Percentiles rank a stretch among this genome's conserved stretches.
These are phyloP conservation scores for Viola pubescens DNA, from an alignment of 441 rosid species.

Conservation along the genomic window DNA sequence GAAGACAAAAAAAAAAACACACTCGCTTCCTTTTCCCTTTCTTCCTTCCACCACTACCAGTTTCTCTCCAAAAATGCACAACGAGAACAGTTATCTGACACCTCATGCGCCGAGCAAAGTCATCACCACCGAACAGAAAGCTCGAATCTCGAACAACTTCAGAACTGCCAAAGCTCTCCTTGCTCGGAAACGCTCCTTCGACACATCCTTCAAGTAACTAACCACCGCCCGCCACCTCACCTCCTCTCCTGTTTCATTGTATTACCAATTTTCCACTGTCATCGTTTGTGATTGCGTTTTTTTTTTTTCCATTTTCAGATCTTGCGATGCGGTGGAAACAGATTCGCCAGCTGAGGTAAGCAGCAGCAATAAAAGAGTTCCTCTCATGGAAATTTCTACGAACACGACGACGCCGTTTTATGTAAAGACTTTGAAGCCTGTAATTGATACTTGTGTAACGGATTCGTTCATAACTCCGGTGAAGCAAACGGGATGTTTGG, in stretches of 20 bases:
- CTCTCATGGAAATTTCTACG: conserved; percentile 46
- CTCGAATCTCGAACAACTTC: conserved; percentile 49
- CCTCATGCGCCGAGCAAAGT: conserved; percentile 13
- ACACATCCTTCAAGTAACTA: conserved; percentile 20
- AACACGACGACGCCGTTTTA: conserved; percentile 30
- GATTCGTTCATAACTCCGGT: conserved; percentile 45
- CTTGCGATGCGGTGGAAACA: conserved; percentile 21
- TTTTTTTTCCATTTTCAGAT: conserved; percentile 16
- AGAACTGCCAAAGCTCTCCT: conserved; percentile 51
- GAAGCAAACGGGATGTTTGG: conserved; percentile 25
- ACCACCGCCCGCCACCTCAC: not conserved
- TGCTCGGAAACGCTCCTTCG: conserved; percentile 44
- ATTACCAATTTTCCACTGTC: not conserved
- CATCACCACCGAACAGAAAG: conserved; percentile 25
- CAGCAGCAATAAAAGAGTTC: conserved; percentile 32
- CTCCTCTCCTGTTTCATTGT: not conserved
- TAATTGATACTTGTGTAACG: conserved; percentile 9
- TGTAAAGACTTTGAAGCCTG: conserved; percentile 13
- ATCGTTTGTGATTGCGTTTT: not conserved
- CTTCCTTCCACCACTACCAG: not conserved
- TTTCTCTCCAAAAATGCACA: conserved; percentile 18
- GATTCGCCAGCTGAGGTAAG: conserved; percentile 19
- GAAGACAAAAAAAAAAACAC: too few species aligned
- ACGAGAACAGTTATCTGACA: conserved; percentile 22
- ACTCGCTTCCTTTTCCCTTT: not conserved